Conservation (phyloP, 495 filamentous ascomycete genomes). For the Xylona heveae region DNA sequence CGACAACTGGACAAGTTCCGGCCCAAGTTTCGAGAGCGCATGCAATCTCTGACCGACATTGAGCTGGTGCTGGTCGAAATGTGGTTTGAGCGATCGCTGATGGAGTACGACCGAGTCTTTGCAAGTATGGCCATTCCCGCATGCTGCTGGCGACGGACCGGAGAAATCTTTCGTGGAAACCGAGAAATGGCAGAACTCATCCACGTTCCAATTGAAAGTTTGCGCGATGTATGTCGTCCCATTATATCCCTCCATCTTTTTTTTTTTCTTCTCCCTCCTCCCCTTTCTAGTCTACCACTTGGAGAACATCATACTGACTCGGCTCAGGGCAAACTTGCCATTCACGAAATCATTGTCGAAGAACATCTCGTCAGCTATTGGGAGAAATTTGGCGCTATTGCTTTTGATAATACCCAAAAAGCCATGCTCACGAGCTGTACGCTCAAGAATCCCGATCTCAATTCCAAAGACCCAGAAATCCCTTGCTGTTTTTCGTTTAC, state of each 20-base stretch:
- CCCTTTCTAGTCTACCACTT: not conserved
- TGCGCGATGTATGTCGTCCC: conserved; percentile 57
- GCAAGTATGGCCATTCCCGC: conserved; percentile 97
- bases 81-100: conserved; percentile 89
- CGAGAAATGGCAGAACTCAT: conserved; percentile 98
- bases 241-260: not conserved
- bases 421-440: conserved; percentile 89
- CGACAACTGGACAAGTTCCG: conserved; percentile 80
- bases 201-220: conserved; percentile 69
- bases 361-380: conserved; percentile 91
- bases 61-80: conserved; percentile 88
- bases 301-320: not conserved
- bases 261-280: not conserved
- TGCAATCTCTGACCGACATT: conserved; percentile 75
- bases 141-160: conserved; percentile 91
- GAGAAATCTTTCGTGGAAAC: conserved; percentile 94
- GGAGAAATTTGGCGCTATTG: conserved; percentile 98
- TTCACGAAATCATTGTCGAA: conserved; percentile 91
- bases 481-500: conserved; percentile 96
- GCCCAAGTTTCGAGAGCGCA: conserved; percentile 88
- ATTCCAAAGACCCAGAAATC: conserved; percentile 47
- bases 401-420: conserved; percentile 90
- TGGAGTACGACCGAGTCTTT: conserved; percentile 97
- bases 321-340: conserved; percentile 66
- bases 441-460: conserved; percentile 65